Evolutionary conservation across 1,139 yeast species (phyloP).

Genomic region (Hyphopichia buzzinii): DNA sequence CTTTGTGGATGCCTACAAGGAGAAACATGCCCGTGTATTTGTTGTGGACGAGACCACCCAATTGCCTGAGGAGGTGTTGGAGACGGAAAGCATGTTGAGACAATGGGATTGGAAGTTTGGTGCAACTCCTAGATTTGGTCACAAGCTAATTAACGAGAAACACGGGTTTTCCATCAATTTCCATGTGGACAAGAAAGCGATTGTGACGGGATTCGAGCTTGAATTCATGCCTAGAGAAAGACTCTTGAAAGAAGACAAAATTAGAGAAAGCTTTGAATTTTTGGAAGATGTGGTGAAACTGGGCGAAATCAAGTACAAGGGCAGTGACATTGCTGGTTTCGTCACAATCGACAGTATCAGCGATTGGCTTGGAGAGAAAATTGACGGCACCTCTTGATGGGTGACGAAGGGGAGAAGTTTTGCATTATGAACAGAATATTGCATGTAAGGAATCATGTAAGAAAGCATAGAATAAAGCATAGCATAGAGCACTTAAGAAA

Average conservation of each 20-base stretch:
- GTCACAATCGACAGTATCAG: conserved; percentile 42
- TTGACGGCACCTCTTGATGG: conserved; percentile 38
- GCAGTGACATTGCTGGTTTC: conserved; percentile 46
- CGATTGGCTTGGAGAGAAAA: conserved; percentile 46
- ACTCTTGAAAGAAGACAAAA: conserved; percentile 14
- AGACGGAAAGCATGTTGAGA: conserved; percentile 43
- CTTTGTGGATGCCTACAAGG: conserved; percentile 19
- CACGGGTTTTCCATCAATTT: conserved; percentile 35
- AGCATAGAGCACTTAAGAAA: not conserved
- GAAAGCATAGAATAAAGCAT: not conserved
- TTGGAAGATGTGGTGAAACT: conserved; percentile 25
- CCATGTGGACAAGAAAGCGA: conserved; percentile 40
- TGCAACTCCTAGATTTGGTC: conserved; percentile 64
- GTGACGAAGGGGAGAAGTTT: too few species aligned
- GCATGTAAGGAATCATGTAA: not conserved
- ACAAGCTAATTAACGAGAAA: conserved; percentile 33
- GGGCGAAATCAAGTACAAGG: conserved; percentile 34
- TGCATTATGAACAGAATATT: too few species aligned
- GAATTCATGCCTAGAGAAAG: conserved; percentile 10
- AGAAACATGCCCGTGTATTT: conserved; percentile 13
- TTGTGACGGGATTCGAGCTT: conserved; percentile 22
- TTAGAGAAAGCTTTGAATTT: conserved; percentile 27
- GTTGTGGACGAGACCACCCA: conserved; percentile 25
- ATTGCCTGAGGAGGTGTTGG: conserved; percentile 47
- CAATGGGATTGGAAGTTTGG: conserved; percentile 76